Evolutionary conservation across 179 eudicot species (phyloP), one percentile per base, ranked within the genome.

Genomic region (Patellifolia procumbens): DNA sequence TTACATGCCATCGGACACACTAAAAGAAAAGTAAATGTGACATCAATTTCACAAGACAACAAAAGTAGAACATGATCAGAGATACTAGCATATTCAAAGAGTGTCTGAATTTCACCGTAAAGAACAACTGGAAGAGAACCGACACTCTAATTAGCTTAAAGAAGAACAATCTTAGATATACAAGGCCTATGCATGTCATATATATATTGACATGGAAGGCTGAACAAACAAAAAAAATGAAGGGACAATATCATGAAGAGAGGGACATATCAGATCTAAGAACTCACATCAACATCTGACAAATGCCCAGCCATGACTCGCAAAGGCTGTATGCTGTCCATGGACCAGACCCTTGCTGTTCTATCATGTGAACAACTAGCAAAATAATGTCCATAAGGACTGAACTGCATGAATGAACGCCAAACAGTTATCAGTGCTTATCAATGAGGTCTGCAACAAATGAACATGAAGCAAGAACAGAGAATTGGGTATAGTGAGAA

Each of bases 351-450:
- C 83, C 97, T 91, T 72, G 99, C 97, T 22, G 99, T 93, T 82
- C 99, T 91, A 85, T 95, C 99, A 85, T 95, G 99, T 65, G 99
- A 95, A 68, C 94, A 89, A 82, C 97, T 93, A 58, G 95, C 99
- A 83, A 95, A 95, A 89, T 95, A 95, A 81, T 95, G 97, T 63
- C 99, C 99, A 29, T 81, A 74, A 31, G 99, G 99, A 81, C 97
- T 95, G 89, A 93, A 95, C 97, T 95, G 97, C 89, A 94, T 67
- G 10, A 28, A 66, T n/a, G 72, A 81, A 72, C 24, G 76, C 74
- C 70, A 76, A 75, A 68, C 59, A 45, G 45, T 43, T 28, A 49
- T 56, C 51, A 76, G 63, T 64, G 19, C 26, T 49, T 8, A 49
- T 46, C 7, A n/a, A 45, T 32, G 52, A 75, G 29, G 31, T 26